phyloP scores from a whole-genome alignment of 495 filamentous ascomycete genomes.

The Penicillium salamii region DNA sequence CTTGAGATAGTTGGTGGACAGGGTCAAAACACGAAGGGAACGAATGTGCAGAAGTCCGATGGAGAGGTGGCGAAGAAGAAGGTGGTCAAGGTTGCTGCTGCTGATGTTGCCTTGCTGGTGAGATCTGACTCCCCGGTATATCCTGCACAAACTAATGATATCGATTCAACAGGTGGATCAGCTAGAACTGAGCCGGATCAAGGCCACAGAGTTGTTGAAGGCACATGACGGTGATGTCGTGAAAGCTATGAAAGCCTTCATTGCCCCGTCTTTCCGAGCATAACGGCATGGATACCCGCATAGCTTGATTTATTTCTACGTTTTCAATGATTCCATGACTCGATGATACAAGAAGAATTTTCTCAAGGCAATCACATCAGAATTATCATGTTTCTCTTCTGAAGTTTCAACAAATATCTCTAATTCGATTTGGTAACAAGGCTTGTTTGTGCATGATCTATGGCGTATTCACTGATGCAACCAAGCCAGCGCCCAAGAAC shows the following conservation, averaged over 20 bases:
- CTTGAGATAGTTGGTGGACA: slow-evolving; percentile 51
- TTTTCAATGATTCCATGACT: background rate
- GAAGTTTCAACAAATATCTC: no score
- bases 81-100: slow-evolving; percentile 61
- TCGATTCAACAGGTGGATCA: slow-evolving; percentile 60
- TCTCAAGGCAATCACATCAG: no score
- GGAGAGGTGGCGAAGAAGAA: slow-evolving; percentile 46
- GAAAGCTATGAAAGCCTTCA: slow-evolving; percentile 65
- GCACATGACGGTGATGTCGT: slow-evolving; percentile 74
- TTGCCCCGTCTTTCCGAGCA: slow-evolving; percentile 37
- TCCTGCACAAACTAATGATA: background rate
- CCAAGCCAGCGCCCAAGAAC: background rate
- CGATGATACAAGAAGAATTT: background rate
- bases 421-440: no score
- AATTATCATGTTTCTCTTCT: no score
- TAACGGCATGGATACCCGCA: slow-evolving; percentile 2
- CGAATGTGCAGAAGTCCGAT: slow-evolving; percentile 40
- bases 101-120: slow-evolving; percentile 66
- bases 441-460: background rate
- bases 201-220: slow-evolving; percentile 81
- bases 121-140: background rate
- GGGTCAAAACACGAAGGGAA: slow-evolving; percentile 13
- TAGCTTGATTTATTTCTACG: background rate
- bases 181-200: slow-evolving; percentile 72
- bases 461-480: no score